Base-by-base conservation (phyloP, 1,284 basidiomycete species). In the Tylopilus orsonianus region DNA sequence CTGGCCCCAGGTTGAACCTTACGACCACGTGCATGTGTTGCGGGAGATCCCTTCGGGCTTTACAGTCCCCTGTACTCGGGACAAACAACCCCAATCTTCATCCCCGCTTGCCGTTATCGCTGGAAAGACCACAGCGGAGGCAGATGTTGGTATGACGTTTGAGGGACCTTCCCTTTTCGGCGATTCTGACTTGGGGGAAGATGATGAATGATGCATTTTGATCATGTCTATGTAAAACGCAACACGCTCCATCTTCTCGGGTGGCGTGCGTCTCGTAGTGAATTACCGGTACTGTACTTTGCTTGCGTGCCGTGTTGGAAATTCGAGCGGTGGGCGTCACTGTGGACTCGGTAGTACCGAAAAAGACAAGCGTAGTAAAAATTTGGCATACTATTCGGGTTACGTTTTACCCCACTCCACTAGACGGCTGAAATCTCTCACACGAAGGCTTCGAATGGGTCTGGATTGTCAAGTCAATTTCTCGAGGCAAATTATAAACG, bases 181-280 rank as follows among this genome's bases (percentile, higher is more conserved):
- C 41, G 64, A 64, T 14, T 68, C 62, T 34, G 62, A 64, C 41
- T 22, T 63, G 41, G 64, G 58, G 27, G 66, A 67, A 32, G 54
- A 59, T 13, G 54, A 48, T 37, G 61, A 46, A 41, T 27, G 32
- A 38, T 16, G n/a, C 5, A 23, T 32, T 23, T 39, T 32, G 14
- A 24, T 42, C 19, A 12, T 42, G 9, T 14, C 20, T 27, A 24
- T 54, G 41, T 35, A 30, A 16, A 33, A 16, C 30, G n/a, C 26
- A 27, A 27, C 26, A 6, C 26, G 10, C 10, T 10, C 26, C 10
- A 27, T 27, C 7, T 27, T 10, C 46, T 14, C 26, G 10, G 20
- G n/a, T 8, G 10, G 29, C 19, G 5, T 20, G 16, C 24, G n/a
- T 39, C n/a, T 6, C 3, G 8, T 27, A 20, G 22, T 47, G 32